Evolutionary conservation across 352 stramenopile genomes (phyloP).

Genomic region (Plasmopara muralis): DNA sequence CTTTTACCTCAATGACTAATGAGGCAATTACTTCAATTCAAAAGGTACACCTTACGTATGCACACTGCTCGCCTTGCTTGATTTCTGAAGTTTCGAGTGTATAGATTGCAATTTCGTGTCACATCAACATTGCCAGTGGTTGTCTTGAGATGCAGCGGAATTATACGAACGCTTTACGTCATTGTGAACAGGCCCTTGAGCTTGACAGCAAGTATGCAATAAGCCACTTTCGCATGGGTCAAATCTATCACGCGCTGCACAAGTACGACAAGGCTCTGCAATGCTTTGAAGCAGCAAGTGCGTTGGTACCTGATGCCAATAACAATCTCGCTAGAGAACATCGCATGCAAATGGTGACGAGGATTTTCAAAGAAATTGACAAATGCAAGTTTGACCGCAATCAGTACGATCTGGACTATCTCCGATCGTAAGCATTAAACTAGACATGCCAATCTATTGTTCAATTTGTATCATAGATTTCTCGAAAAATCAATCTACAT

Average conservation of each 20-base stretch:
- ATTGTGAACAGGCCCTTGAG: constrained; percentile 40
- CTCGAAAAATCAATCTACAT: constrained; percentile 3
- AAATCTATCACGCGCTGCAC: constrained; percentile 42
- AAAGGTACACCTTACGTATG: constrained; percentile 12
- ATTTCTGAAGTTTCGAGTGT: neutral
- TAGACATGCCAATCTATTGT: too few relatives aligned
- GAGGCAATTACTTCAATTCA: constrained; percentile 3
- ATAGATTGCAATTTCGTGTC: constrained; percentile 43
- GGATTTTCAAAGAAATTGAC: constrained; percentile 43
- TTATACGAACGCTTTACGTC: constrained; percentile 22
- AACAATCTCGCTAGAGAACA: constrained; percentile 3
- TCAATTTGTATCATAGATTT: too few relatives aligned
- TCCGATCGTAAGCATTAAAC: constrained; percentile 19
- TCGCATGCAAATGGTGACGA: constrained; percentile 10
- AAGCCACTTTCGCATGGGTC: constrained; percentile 43
- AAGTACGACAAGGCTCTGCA: constrained; percentile 44
- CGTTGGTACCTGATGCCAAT: constrained; percentile 5
- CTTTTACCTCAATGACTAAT: constrained; percentile 10
- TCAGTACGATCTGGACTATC: constrained; percentile 50
- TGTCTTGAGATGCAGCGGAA: constrained; percentile 62
- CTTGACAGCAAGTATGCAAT: constrained; percentile 29
- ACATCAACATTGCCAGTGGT: constrained; percentile 57
- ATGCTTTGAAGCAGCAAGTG: constrained; percentile 19
- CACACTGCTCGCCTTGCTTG: neutral
- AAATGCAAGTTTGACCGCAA: constrained; percentile 57